Conservation (phyloP, 495 filamentous ascomycete genomes). For the Massariosphaeria phaeospora region DNA sequence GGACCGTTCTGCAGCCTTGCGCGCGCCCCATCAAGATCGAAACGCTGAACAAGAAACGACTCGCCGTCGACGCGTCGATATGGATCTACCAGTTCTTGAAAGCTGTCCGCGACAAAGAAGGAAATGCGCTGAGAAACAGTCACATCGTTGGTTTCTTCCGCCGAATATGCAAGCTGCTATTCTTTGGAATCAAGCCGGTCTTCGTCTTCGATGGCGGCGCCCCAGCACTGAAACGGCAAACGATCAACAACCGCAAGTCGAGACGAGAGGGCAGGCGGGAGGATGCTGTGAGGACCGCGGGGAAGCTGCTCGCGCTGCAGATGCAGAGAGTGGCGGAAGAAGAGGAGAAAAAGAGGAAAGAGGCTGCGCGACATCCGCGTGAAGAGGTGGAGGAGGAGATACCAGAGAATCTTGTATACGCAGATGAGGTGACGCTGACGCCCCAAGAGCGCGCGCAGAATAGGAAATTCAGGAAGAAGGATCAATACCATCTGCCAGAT, state of each 20-base stretch:
- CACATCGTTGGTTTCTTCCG: conserved; percentile 98
- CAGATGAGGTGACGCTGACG: conserved; percentile 79
- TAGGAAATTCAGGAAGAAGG: conserved; percentile 80
- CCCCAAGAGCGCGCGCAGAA: conserved; percentile 65
- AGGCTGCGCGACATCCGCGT: conserved; percentile 39
- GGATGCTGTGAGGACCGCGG: conserved; percentile 86
- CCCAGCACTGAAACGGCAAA: conserved; percentile 84
- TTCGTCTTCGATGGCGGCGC: conserved; percentile 98
- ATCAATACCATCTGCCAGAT: conserved; percentile 90
- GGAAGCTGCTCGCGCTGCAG: conserved; percentile 83
- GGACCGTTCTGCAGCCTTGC: conserved; percentile 88
- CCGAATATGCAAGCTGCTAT: conserved; percentile 92
- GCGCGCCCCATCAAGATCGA: conserved; percentile 89
- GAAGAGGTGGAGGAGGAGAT: conserved; percentile 60
- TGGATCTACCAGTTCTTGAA: conserved; percentile 99
- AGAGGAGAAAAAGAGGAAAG: conserved; percentile 61
- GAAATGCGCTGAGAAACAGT: conserved; percentile 89
- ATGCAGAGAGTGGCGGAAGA: conserved; percentile 85
- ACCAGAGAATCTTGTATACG: conserved; percentile 76
- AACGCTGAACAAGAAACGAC: conserved; percentile 87
- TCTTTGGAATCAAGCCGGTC: conserved; percentile 92
- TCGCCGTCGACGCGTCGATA: conserved; percentile 95
- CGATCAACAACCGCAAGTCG: conserved; percentile 70
- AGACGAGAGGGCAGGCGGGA: conserved; percentile 84
- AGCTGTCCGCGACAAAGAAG: conserved; percentile 96